Conservation (phyloP, 345 rosid genomes). For the Punica granatum region DNA sequence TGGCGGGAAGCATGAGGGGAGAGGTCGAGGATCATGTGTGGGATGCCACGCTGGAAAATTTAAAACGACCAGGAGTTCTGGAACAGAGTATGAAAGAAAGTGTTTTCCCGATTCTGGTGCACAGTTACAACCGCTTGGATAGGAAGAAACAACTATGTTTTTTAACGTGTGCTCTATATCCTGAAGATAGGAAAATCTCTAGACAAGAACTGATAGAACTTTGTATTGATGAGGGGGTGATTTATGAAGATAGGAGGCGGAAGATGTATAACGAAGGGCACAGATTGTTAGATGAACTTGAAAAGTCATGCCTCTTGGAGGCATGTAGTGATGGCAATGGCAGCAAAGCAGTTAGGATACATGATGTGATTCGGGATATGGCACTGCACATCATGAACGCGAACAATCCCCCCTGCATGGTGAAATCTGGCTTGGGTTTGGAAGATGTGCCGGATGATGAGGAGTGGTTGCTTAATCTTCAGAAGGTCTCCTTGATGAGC, state of each 20-base stretch:
- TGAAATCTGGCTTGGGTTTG: not conserved
- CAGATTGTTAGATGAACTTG: slow-evolving; percentile 11
- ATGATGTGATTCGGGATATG: slow-evolving; percentile 23
- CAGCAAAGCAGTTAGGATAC: slow-evolving; percentile 17
- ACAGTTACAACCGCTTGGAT: slow-evolving; percentile 14
- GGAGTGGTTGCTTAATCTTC: slow-evolving; percentile 10
- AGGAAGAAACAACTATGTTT: slow-evolving; percentile 17
- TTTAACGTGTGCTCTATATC: slow-evolving; percentile 21
- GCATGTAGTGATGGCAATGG: not conserved
- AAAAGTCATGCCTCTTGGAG: slow-evolving; percentile 13
- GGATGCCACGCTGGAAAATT: slow-evolving; percentile 6
- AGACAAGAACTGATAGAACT: slow-evolving; percentile 9
- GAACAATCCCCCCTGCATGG: slow-evolving; percentile 5
- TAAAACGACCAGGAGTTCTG: not conserved
- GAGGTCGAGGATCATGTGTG: slow-evolving; percentile 3
- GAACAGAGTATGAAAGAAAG: not conserved
- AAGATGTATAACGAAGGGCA: slow-evolving; percentile 7
- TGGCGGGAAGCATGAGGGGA: slow-evolving; percentile 14
- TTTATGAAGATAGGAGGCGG: not conserved
- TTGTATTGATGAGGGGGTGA: slow-evolving; percentile 17
- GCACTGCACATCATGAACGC: slow-evolving; percentile 10
- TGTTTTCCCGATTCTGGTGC: slow-evolving; percentile 4
- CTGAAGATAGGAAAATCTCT: not conserved
- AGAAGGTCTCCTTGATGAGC: slow-evolving; percentile 10
- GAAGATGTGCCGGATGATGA: not conserved